Evolutionary conservation across 2,329 filamentous ascomycete genomes (phyloP).

Genomic region (Penicillium sclerotiorum): DNA sequence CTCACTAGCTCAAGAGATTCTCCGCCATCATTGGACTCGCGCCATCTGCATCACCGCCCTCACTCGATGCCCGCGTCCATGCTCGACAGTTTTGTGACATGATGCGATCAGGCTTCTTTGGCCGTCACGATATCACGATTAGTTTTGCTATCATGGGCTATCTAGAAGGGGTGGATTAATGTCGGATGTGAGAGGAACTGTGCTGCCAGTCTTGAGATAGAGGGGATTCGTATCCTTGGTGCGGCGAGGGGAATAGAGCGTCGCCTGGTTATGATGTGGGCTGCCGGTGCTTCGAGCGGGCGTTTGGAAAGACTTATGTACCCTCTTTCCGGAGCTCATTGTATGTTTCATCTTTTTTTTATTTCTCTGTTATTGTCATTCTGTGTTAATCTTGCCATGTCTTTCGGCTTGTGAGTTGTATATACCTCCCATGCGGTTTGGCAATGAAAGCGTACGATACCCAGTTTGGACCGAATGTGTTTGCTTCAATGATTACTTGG

Average conservation of each 20-base stretch:
- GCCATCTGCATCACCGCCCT: conserved; percentile 1
- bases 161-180: conserved; percentile 17
- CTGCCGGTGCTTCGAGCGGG: conserved; percentile 13
- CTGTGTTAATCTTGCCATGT: conserved; percentile 27
- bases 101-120: background rate
- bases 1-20: conserved; percentile 18
- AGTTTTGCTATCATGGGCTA: conserved; percentile 11
- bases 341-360: conserved; percentile 24
- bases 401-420: conserved; percentile 36
- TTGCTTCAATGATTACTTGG: background rate
- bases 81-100: background rate
- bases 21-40: conserved; percentile 8
- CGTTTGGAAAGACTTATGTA: conserved; percentile 16
- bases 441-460: conserved; percentile 44
- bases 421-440: conserved; percentile 41
- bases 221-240: conserved; percentile 10
- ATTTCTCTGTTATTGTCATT: conserved; percentile 17
- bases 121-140: conserved; percentile 10
- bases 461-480: conserved; percentile 14
- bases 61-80: background rate
- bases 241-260: conserved; percentile 19
- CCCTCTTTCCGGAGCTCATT: conserved; percentile 18
- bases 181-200: conserved; percentile 16
- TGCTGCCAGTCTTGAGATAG: conserved; percentile 19
- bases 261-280: conserved; percentile 10